Evolutionary conservation across 768 basidiomycete genomes (phyloP), one percentile per base, ranked within the genome.

Genomic region (Psilocybe azurescens): DNA sequence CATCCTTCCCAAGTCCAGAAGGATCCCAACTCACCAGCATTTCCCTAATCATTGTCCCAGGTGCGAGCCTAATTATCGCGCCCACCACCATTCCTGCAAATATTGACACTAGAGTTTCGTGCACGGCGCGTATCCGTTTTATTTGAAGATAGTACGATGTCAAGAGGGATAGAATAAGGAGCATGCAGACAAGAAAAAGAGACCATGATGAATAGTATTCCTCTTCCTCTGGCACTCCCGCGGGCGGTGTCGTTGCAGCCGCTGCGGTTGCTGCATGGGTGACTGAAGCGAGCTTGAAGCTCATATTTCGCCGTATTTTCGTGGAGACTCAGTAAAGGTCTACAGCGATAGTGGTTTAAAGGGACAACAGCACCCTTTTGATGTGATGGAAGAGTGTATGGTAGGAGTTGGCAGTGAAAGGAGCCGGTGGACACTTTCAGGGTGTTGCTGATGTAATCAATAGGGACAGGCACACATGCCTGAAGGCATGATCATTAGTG

Each of bases 131-230:
- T 78, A 99, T 99, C 53, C 91, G 85, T 74, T 96, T 95, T 71
- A 98, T 94, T 82, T 99, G 96, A 3, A 99, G 88, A 72, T 98
- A 99, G 79, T 99, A 99, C 29, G 94, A 95, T 20, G 95, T 97
- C 86, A 90, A 94, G 60, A 99, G 86, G 7, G 97, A 97, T 65
- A 97, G 81, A 58, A 99, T 91, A 63, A 99, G 90, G 36, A 99
- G 88, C 64, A 94, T 75, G 80, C 94, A 94, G 68, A 95, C 94
- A 56, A 95, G 89, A 75, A 95, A 93, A 20, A 95, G 86, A n/a
- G 93, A 94, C 92, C 94, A 94, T 33, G 93, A 94, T 13, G 92
- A 94, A 75, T 94, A 95, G 73, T 88, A 92, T 72, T 95, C 94
- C 74, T 94, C 93, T 53, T 93, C 91, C 72, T 94, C 90, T 10